Conservation (phyloP, 2,329 filamentous ascomycete species). For the Cladophialophora immunda region DNA sequence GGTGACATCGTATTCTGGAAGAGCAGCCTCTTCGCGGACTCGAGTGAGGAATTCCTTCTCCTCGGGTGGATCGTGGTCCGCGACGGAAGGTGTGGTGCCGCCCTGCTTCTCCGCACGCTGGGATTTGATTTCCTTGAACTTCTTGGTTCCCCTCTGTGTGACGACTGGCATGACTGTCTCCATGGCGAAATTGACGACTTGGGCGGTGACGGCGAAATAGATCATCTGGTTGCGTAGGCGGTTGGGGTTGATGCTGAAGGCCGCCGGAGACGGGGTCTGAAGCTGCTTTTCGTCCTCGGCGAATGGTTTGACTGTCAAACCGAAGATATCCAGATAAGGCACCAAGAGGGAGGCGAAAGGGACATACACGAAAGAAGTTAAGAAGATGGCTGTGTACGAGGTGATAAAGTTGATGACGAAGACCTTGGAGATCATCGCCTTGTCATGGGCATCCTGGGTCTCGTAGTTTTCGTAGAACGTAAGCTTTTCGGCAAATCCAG, state of each 20-base stretch:
- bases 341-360: conserved; percentile 86
- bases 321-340: conserved; percentile 85
- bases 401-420: conserved; percentile 98
- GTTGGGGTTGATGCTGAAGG: conserved; percentile 83
- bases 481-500: conserved; percentile 76
- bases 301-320: conserved; percentile 75
- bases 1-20: conserved; percentile 88
- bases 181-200: conserved; percentile 84
- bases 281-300: conserved; percentile 78
- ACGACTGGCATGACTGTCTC: conserved; percentile 86
- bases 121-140: conserved; percentile 78
- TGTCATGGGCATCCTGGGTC: conserved; percentile 82
- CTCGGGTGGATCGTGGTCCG: conserved; percentile 72
- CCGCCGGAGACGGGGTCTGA: conserved; percentile 59
- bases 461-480: conserved; percentile 92
- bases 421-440: conserved; percentile 87
- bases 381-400: conserved; percentile 88
- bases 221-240: conserved; percentile 91
- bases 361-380: conserved; percentile 93
- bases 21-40: conserved; percentile 81
- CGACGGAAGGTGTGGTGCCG: conserved; percentile 57
- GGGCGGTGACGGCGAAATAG: conserved; percentile 93
- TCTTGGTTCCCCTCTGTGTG: conserved; percentile 79
- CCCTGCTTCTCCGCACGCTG: conserved; percentile 66
- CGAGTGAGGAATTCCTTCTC: conserved; percentile 82